phyloP scores from a whole-genome alignment of 2,329 filamentous ascomycete species.

The Byssoonygena ceratinophila region DNA sequence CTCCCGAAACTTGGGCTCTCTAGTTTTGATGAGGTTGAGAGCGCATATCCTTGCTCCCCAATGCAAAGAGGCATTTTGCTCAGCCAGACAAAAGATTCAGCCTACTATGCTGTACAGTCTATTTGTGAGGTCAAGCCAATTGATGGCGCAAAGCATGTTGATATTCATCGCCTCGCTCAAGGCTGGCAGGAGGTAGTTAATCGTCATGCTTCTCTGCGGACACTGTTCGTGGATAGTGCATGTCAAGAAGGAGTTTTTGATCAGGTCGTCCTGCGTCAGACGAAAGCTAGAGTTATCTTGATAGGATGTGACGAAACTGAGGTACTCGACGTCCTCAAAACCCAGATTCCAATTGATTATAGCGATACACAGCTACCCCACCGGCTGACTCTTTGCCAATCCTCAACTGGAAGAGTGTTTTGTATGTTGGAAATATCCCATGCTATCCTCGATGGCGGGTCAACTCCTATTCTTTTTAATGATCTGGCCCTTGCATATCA shows the following conservation, averaged over 20 bases:
- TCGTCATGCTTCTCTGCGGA: constrained; percentile 12
- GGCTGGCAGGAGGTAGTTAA: constrained; percentile 12
- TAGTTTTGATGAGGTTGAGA: constrained; percentile 19
- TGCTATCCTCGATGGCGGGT: constrained; percentile 37
- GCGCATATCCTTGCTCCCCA: constrained; percentile 26
- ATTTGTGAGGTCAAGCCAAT: not conserved
- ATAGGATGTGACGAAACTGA: not conserved
- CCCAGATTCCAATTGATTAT: not conserved
- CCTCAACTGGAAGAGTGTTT: constrained; percentile 22
- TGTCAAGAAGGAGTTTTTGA: constrained; percentile 16
- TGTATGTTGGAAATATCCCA: constrained; percentile 37
- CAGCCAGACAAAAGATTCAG: constrained; percentile 6
- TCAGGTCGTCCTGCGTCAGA: constrained; percentile 11
- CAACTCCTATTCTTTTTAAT: constrained; percentile 32
- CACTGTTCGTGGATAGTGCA: constrained; percentile 24
- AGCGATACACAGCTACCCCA: constrained; percentile 25
- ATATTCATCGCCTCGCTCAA: constrained; percentile 1
- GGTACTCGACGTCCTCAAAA: not conserved
- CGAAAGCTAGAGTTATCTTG: not conserved
- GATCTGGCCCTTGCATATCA: constrained; percentile 31
- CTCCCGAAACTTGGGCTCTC: constrained; percentile 30
- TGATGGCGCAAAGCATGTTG: not conserved
- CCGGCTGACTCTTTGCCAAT: constrained; percentile 29
- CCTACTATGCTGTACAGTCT: constrained; percentile 1
- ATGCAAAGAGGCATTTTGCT: constrained; percentile 19